phyloP scores from a whole-genome alignment of 2,329 filamentous ascomycete species.

The Lecanicillium sp. region DNA sequence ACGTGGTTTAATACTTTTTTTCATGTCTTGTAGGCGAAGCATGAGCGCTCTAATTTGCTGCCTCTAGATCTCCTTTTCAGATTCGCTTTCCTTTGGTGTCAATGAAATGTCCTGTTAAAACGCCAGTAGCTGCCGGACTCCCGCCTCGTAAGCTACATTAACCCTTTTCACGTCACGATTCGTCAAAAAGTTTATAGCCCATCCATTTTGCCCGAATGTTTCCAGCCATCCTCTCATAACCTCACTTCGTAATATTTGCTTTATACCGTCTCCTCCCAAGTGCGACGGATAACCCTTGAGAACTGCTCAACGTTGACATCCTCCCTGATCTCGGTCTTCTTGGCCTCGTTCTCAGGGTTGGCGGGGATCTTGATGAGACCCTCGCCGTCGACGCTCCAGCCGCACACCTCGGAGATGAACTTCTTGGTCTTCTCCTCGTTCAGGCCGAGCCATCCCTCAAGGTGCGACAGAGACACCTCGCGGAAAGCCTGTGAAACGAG shows the following conservation, averaged over 20 bases:
- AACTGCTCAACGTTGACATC: slow-evolving; percentile 90
- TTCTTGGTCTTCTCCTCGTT: slow-evolving; percentile 61
- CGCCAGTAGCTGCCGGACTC: slow-evolving; percentile 8
- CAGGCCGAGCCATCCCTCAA: slow-evolving; percentile 72
- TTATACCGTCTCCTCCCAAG: slow-evolving; percentile 64
- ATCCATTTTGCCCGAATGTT: slow-evolving; percentile 1
- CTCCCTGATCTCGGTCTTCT: slow-evolving; percentile 91
- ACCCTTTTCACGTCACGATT: slow-evolving; percentile 1
- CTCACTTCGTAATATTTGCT: slow-evolving; percentile 2
- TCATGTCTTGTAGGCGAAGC: not conserved
- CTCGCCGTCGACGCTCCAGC: slow-evolving; percentile 70
- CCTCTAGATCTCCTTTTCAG: slow-evolving; percentile 2
- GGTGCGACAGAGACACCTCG: slow-evolving; percentile 58
- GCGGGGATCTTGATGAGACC: slow-evolving; percentile 67
- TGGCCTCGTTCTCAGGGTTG: slow-evolving; percentile 96
- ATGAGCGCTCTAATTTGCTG: not conserved
- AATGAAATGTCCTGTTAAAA: slow-evolving; percentile 10
- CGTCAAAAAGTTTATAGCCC: slow-evolving; percentile 5
- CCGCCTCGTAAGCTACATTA: slow-evolving; percentile 5
- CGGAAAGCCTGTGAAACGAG: slow-evolving; percentile 77
- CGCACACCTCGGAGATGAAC: slow-evolving; percentile 78
- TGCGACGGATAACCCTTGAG: slow-evolving; percentile 68
- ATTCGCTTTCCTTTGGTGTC: slow-evolving; percentile 8
- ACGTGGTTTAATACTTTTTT: slow-evolving; percentile 4
- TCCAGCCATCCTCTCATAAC: slow-evolving; percentile 2